These are phyloP conservation scores for Mollisiaceae sp. DNA, from an alignment of 2,329 filamentous ascomycete species.

Conservation along the genomic window DNA sequence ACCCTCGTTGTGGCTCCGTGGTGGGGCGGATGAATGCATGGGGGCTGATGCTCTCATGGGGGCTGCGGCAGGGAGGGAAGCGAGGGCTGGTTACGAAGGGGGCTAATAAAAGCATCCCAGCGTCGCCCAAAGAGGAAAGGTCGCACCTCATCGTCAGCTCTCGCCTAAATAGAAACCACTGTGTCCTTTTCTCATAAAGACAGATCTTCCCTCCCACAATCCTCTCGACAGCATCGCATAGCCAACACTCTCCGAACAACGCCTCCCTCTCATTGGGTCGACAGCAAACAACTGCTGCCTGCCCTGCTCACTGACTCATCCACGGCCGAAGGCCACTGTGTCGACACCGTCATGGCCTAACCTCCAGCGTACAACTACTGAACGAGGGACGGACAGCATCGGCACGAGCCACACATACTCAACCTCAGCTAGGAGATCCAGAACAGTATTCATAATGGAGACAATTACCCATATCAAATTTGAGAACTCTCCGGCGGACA, in stretches of 20 bases:
- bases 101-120: constrained; percentile 3
- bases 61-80: constrained; percentile 9
- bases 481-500: constrained; percentile 42
- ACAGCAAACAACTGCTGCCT: constrained; percentile 12
- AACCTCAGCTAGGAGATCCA: not conserved
- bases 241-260: not conserved
- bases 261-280: constrained; percentile 6
- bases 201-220: constrained; percentile 24
- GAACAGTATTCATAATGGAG: constrained; percentile 27
- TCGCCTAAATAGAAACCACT: constrained; percentile 27
- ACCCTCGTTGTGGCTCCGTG: not conserved
- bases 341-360: constrained; percentile 17
- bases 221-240: constrained; percentile 4
- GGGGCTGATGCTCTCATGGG: not conserved
- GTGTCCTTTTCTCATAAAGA: constrained; percentile 32
- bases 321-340: constrained; percentile 14
- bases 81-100: not conserved
- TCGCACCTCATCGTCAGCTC: constrained; percentile 17
- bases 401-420: not conserved
- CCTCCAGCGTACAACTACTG: constrained; percentile 21
- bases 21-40: constrained; percentile 7
- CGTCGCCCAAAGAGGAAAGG: constrained; percentile 9
- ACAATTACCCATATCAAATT: constrained; percentile 41
- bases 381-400: not conserved
- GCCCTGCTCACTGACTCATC: constrained; percentile 18